phyloP scores from a whole-genome alignment of 2,329 filamentous ascomycete species.

The Fusarium udum region DNA sequence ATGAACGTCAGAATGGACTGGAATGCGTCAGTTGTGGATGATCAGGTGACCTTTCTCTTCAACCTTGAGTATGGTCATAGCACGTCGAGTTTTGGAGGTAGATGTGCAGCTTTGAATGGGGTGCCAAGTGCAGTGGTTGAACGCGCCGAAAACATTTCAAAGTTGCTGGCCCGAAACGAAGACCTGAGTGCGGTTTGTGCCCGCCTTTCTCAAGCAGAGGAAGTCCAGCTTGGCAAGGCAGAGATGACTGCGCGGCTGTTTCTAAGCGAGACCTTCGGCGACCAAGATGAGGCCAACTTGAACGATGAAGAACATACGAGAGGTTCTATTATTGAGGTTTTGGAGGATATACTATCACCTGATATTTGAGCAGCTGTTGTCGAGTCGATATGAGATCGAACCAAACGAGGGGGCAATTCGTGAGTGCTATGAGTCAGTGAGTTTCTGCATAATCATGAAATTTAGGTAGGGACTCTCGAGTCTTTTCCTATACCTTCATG shows the following conservation, averaged over 20 bases:
- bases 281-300: background rate
- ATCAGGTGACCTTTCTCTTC: conserved; percentile 80
- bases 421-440: background rate
- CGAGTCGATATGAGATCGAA: background rate
- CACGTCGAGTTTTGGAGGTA: conserved; percentile 83
- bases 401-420: background rate
- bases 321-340: conserved; percentile 15
- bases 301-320: background rate
- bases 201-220: conserved; percentile 70
- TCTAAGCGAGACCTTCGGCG: conserved; percentile 48
- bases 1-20: conserved; percentile 75
- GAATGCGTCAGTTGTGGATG: conserved; percentile 59
- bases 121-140: conserved; percentile 76
- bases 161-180: conserved; percentile 75
- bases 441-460: background rate
- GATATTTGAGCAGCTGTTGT: background rate
- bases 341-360: conserved; percentile 29
- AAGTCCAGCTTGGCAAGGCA: conserved; percentile 72
- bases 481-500: background rate
- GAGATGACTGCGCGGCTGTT: conserved; percentile 69
- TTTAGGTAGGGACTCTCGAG: background rate
- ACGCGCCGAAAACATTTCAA: conserved; percentile 77
- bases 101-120: conserved; percentile 88
- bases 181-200: conserved; percentile 80
- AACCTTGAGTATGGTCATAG: conserved; percentile 74